Evolutionary conservation across 208 protist species (phyloP), one percentile per base, ranked within the genome.

Genomic region (Wallacemonas rigidus): DNA sequence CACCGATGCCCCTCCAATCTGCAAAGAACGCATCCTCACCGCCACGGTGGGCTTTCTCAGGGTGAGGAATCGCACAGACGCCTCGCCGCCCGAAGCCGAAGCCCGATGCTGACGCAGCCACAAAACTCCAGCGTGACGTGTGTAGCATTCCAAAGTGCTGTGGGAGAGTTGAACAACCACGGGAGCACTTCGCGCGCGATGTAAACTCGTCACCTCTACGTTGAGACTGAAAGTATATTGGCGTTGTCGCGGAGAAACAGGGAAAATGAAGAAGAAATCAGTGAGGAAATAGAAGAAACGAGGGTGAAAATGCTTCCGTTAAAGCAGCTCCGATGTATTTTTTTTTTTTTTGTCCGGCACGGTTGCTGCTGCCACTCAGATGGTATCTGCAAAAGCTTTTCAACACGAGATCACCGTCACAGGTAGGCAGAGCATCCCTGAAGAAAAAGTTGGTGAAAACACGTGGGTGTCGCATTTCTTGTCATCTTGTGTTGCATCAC

Each of bases 1-100:
- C 89, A 47, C 89, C 88, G 44, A 96, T 81, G 26, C 81, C 89
- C n/a, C 73, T 79, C 17, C 79, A 68, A 69, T 96, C 89, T 12
- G 88, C 79, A 69, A 93, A 77, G 71, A 89, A 95, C 11, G 92
- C 89, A 67, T 96, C 92, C 65, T 96, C 89, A 17, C 92, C 92
- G 36, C 92, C 92, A 36, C 83, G 79, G 57, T 89, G 68, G 2
- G 75, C 86, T 71, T 96, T 96, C 47, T 81, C 69, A 0, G 92
- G 92, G 45, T 96, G 92, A 3, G 92, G 89, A 65, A 91, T 81
- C 5, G 87, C 85, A 57, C 81, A 90, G 35, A 76, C 89, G 15
- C 87, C 91, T 38, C 89, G 87, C 38, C 74, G 81, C 15, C 88
- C 86, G 62, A 95, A 90, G 60, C 70, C 69, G 51, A 86, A 50